Evolutionary conservation across 768 basidiomycete species (phyloP), one percentile per base, ranked within the genome.

Genomic region (Tylopilus sp.): DNA sequence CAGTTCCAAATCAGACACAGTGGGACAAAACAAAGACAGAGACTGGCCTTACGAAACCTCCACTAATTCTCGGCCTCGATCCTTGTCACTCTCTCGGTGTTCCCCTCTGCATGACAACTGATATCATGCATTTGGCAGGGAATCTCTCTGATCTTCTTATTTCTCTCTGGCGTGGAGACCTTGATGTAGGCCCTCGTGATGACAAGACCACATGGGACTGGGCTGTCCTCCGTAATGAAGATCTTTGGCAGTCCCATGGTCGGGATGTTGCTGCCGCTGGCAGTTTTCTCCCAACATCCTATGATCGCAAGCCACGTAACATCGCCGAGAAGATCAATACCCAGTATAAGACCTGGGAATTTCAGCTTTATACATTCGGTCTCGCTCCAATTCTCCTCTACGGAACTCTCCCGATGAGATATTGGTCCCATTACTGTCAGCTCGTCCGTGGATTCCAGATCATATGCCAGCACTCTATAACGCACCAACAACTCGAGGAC

Each of bases 41-140:
- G 5, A 76, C 72, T 1, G 76, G 76, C 0, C 61, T 78, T 12
- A 61, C 47, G 0, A 73, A 72, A 33, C 71, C 72, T 0, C 70
- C 60, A 1, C 62, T 80, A 11, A 67, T 79, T 21, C 59, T 60
- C 16, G 74, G 73, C 1, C 59, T 80, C 10, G 19, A 41, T 0
- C 43, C 43, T 0, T 22, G 37, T 0, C 45, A 25, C 4, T 64
- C 48, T 0, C 64, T 77, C 10, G 60, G 63, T 0, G 47, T 76
- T 5, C 76, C 76, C 1, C 26, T 43, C 0, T 67, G 64, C 24
- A 78, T 78, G 57, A 53, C 63, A 0, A 63, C 69, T 1, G 77
- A 81, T 52, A n/a, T 70, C 0, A 81, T 81, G 77, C 49, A 50
- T 10, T n/a, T 50, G 1, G 17, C 31, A 2, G 31, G 40, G 3